Evolutionary conservation across 2,329 filamentous ascomycete genomes (phyloP), one percentile per base, ranked within the genome.

Genomic region (Capronia epimyces): DNA sequence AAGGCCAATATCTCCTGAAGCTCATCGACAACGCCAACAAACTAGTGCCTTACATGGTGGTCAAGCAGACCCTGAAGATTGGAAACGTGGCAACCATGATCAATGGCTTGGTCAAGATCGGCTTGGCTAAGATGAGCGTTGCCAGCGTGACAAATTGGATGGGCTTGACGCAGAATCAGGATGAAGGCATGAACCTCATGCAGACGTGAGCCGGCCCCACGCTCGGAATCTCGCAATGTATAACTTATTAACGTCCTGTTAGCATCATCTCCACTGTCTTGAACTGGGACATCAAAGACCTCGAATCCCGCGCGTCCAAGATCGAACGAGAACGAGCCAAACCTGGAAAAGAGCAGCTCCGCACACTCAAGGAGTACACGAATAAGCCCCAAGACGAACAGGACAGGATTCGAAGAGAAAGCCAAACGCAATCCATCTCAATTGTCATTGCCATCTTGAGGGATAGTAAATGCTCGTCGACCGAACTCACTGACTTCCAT

Each of bases 21-120:
- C 76, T 90, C 32, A 69, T 88, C 24, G 82, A 84, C 50, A 87
- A 80, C 57, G 75, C 84, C 9, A 83, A 90, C 66, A 80, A 77
- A 49, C 72, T 90, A 49, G 69, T 89, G 0, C 87, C 87, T 0
- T 91, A 89, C 64, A 75, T 78, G 36, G 72, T 88, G 56, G 75
- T 90, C 44, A 78, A 82, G 53, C 85, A 90, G 65, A 88, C 86
- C 0, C 70, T 93, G 3, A 80, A 81, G 34, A 76, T 90, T 12
- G 84, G 87, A 4, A 93, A 91, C 64, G 86, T 86, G 0, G 86
- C 86, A 1, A 86, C 82, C 16, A 90, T 93, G 87, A 83, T 91
- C 49, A 86, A 78, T 62, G 86, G 77, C 51, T 83, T 91, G 76
- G 77, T 87, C 65, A 78, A 75, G 46, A 70, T 91, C 13, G 74